Base-by-base conservation (phyloP, 345 rosid species). In the Sisymbrium altissimum region DNA sequence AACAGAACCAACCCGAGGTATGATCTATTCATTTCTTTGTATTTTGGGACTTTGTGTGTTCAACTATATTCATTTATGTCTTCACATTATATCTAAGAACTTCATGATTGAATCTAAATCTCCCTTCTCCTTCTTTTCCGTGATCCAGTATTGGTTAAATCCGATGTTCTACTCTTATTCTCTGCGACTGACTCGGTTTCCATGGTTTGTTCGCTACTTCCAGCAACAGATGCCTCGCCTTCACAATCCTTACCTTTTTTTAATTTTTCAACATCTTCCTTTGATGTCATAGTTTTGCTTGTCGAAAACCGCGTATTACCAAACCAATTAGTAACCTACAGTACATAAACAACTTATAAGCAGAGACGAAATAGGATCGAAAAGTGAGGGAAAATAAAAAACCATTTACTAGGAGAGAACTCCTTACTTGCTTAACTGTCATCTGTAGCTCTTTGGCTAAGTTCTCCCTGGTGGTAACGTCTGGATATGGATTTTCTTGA, bases 301-400 rank as follows among this genome's bases (percentile, higher is more conserved):
- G 77, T 64, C 0, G 84, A 49, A 43, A 82, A 65, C 12, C 99
- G 97, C 61, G 87, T 71, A 83, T 92, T 84, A 69, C 48, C 87
- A 48, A 95, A 92, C 99, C 99, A 95, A 71, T 84, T 92, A 61
- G 29, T 70, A 75, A 95, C 97, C 97, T 92, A 86, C 21, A 63
- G 7, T 52, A 36, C 39, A 68, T 17, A 68, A 63, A 21, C 48
- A 55, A 60, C 60, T 64, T n/a, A 10, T 36, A 54, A 40, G 52
- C 39, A 19, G 35, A 23, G 36, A 30, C 12, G 49, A 65, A 68
- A 56, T 41, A 5, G 13, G 41, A 44, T 62, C 43, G 1, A 65
- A 32, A 30, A n/a, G 66, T 19, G 43, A 6, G 43, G 25, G 25
- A 1, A 36, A 12, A 29, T 12, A 10, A 30, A 8, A 2, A 18